Evolutionary conservation across 805 yeast species (phyloP), one percentile per base, ranked within the genome.

Genomic region (Cyberlindnera americana): DNA sequence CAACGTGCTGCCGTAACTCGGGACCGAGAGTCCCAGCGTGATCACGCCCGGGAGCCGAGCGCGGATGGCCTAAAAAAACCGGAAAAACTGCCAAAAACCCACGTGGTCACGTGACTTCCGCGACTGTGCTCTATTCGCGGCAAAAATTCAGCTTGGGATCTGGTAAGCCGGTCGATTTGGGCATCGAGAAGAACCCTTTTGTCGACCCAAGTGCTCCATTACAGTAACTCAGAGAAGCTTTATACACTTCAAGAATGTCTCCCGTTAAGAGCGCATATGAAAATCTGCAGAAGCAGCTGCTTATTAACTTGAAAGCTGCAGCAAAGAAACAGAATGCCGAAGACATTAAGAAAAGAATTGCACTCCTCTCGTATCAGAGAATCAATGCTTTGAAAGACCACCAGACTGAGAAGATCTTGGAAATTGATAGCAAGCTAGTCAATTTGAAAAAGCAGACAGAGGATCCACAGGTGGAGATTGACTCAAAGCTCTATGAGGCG

Each of bases 341-440:
- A 17, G 53, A 51, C 10, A 22, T 49, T 2, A 46, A 56, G 44
- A 56, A 55, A 44, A 48, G 43, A 22, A 40, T 55, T 5, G 53
- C 61, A 3, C 38, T 55, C 6, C 39, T 55, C 3, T 47, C 54
- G 14, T 56, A 55, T 31, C 54, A 55, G 32, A 43, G 56, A 26
- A 44, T 55, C 29, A 52, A 55, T 25, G 57, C 59, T 8, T 22
- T 56, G 7, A 54, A 43, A 30, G 49, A 21, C 13, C 41, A 49
- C n/a, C 45, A 54, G 12, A 34, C 46, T 9, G 44, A 47, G 12
- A 50, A 50, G 37, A 32, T 53, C 2, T 7, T 30, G 10, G 53
- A 52, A 19, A 44, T 55, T 15, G 54, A 55, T 16, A 26, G 41
- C 17, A 42, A 52, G 28, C 33, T 57, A 15, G 44, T 33, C 7